Percentiles rank a stretch among this genome's conserved stretches.
These are phyloP conservation scores for Austroboletus rostrupii DNA, from an alignment of 1,284 basidiomycete species.

Conservation along the genomic window DNA sequence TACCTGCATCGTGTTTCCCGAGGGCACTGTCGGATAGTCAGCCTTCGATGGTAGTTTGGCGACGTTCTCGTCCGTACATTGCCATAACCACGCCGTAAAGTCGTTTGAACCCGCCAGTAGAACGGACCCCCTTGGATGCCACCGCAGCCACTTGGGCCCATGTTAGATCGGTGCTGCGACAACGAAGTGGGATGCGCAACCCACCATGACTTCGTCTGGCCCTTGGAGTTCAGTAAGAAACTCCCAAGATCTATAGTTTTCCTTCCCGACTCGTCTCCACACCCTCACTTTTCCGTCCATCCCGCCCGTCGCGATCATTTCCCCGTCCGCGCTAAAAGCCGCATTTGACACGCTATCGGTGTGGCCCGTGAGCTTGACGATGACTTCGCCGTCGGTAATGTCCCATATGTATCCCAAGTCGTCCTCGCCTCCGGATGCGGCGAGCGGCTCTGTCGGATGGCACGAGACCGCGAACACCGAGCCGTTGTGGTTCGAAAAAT, in stretches of 20 bases:
- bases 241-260: constrained; percentile 81
- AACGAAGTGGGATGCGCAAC: constrained; percentile 26
- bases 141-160: constrained; percentile 79
- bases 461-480: constrained; percentile 86
- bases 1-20: constrained; percentile 92
- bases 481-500: constrained; percentile 56
- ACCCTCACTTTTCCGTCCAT: constrained; percentile 95
- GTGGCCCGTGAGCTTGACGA: constrained; percentile 87
- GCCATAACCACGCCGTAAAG: constrained; percentile 97
- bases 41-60: neutral
- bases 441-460: constrained; percentile 85
- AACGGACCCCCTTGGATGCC: constrained; percentile 93
- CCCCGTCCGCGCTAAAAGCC: constrained; percentile 84
- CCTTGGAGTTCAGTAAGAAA: constrained; percentile 91
- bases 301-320: constrained; percentile 91
- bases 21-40: constrained; percentile 65
- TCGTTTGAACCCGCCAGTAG: constrained; percentile 92
- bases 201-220: constrained; percentile 90
- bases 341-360: constrained; percentile 84
- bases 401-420: constrained; percentile 95
- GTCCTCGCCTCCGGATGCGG: constrained; percentile 92
- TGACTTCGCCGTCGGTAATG: constrained; percentile 74
- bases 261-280: constrained; percentile 80
- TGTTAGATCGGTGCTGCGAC: neutral
- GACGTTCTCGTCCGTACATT: constrained; percentile 54